Percentiles rank a stretch among this genome's conserved stretches.
Conservation (phyloP, 2,329 filamentous ascomycete genomes). For the Paracoccidioides lutzii region DNA sequence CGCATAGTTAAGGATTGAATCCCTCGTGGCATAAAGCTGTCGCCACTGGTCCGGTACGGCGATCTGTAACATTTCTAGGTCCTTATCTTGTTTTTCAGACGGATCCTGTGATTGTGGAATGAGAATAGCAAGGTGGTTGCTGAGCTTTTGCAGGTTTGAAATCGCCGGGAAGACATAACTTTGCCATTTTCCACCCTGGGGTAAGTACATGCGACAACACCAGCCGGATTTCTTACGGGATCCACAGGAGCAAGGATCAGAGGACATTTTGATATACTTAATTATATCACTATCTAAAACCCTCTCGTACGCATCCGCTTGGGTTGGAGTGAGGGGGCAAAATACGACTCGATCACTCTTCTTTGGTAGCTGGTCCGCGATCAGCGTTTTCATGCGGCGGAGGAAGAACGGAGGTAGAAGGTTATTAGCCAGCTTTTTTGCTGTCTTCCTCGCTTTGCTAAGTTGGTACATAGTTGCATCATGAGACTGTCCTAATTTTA, state of each 20-base stretch:
- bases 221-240: conserved; percentile 61
- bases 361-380: conserved; percentile 82
- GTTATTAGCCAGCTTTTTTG: conserved; percentile 72
- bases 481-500: conserved; percentile 82
- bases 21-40: conserved; percentile 57
- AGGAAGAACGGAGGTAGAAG: conserved; percentile 83
- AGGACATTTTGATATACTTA: conserved; percentile 52
- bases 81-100: conserved; percentile 62
- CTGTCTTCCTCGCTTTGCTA: conserved; percentile 65
- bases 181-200: conserved; percentile 56
- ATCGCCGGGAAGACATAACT: conserved; percentile 75
- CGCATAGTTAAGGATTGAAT: conserved; percentile 66
- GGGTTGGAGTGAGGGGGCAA: conserved; percentile 72
- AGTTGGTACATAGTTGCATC: conserved; percentile 77
- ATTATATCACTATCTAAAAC: conserved; percentile 64
- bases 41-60: conserved; percentile 66
- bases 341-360: conserved; percentile 94
- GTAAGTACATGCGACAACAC: conserved; percentile 57
- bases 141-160: conserved; percentile 68
- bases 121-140: conserved; percentile 83
- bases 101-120: conserved; percentile 55
- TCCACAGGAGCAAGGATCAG: conserved; percentile 56
- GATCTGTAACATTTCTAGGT: conserved; percentile 58
- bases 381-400: conserved; percentile 81
- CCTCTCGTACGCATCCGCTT: conserved; percentile 70